A percentile compares a stretch with the other conserved stretches of the same genome.
phyloP scores from a whole-genome alignment of 768 basidiomycete genomes.

The Psilocybe azurescens region DNA sequence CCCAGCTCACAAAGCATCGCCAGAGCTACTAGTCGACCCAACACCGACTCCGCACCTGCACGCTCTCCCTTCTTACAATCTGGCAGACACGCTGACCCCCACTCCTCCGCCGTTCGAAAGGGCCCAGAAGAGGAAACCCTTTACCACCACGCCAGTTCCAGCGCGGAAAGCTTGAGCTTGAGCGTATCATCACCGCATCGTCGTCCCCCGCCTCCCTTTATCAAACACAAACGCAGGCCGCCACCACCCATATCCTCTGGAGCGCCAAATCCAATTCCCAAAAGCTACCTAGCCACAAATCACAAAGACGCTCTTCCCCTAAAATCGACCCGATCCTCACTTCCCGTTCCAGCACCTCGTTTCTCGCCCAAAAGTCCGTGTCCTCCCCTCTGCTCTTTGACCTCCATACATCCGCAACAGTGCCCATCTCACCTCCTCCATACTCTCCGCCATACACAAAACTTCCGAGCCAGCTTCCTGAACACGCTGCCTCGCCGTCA shows the following conservation, averaged over 20 bases:
- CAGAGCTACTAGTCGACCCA: not conserved
- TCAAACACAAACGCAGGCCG: slow-evolving; percentile 4
- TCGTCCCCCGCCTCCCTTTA: not conserved
- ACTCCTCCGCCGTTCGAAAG: slow-evolving; percentile 1
- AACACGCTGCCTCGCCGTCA: not conserved
- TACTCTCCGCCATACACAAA: slow-evolving; percentile 9
- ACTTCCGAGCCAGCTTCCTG: not conserved
- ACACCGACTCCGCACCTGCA: not conserved
- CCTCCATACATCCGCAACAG: not conserved
- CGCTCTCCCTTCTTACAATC: not conserved
- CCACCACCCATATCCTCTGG: no score
- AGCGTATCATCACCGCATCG: not conserved
- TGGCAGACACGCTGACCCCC: slow-evolving; percentile 1
- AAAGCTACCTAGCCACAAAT: no score
- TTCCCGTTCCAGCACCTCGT: slow-evolving; percentile 18
- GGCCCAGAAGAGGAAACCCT: slow-evolving; percentile 3
- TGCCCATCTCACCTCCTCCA: slow-evolving; percentile 17
- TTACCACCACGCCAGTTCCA: slow-evolving; percentile 1
- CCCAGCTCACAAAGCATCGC: not conserved
- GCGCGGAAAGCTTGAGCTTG: not conserved
- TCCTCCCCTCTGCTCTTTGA: slow-evolving; percentile 26
- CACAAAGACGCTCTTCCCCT: no score
- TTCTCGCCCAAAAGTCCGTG: slow-evolving; percentile 19
- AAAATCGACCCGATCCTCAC: slow-evolving; percentile 26
- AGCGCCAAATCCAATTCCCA: no score